Base-by-base conservation (phyloP, 2,329 filamentous ascomycete genomes). In the Botryotinia convoluta region DNA sequence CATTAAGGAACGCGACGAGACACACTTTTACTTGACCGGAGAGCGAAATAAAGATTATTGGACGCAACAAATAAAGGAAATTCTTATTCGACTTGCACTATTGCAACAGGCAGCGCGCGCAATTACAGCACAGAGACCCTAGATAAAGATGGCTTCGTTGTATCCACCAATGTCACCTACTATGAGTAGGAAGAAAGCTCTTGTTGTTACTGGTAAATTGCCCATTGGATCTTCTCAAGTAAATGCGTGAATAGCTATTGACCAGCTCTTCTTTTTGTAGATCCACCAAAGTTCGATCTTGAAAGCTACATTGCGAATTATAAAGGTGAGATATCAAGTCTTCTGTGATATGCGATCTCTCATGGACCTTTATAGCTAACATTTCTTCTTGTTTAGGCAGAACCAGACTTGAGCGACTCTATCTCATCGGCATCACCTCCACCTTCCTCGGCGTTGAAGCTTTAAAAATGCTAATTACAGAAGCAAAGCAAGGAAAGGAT, bases 301-400 rank as follows among this genome's bases (percentile, higher is more conserved):
- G 94, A 98, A 75, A 89, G 92, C 54, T 98, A 98, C 82, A 92
- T 97, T 68, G 87, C 91, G 77, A 97, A 98, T 81, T 99, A 98
- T 83, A 87, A 86, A 81, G 94, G 95, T 95, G 83, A 63, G 84
- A 77, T 70, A 29, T 61, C 32, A 12, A 37, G 42, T 37, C 65
- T 74, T 9, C 71, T 32, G 39, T 61, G 32, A 57, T 44, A 7
- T 48, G 10, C 6, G 22, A 32, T 39, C 26, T 35, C 16, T 22
- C 20, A 59, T 42, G 51, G 14, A 72, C 18, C 26, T 60, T 68
- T 44, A n/a, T 61, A 54, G 32, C 73, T 76, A 61, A 75, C 45
- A 12, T 22, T 60, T 35, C 39, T 18, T 59, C 68, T 51, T 51
- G 0, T 37, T n/a, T n/a, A 97, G 95, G 94, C 74, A 88, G 92